These are phyloP conservation scores for Colletotrichum falcatum DNA, from an alignment of 2,329 filamentous ascomycete genomes.

Conservation along the genomic window DNA sequence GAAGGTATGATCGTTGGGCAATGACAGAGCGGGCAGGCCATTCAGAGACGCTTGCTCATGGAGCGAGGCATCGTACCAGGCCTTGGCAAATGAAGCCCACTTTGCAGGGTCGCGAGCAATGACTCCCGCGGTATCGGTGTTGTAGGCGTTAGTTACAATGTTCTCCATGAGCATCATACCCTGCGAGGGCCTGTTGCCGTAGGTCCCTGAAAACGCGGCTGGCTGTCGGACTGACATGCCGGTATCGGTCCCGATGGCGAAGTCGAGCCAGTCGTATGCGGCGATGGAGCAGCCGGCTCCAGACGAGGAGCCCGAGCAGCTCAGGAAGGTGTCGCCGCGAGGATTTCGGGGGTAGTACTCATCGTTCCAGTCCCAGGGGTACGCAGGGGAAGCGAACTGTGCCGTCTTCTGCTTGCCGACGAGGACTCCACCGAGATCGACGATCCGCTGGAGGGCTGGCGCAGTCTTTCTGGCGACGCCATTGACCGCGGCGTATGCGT, in stretches of 20 bases:
- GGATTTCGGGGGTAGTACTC: constrained; percentile 57
- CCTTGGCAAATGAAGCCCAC: constrained; percentile 52
- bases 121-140: constrained; percentile 47
- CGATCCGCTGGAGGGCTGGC: constrained; percentile 63
- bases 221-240: constrained; percentile 46
- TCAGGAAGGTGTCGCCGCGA: constrained; percentile 60
- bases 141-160: constrained; percentile 45
- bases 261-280: constrained; percentile 48
- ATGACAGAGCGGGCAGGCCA: constrained; percentile 50
- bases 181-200: constrained; percentile 47
- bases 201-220: constrained; percentile 46
- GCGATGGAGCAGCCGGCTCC: constrained; percentile 47
- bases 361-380: constrained; percentile 60
- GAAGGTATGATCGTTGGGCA: constrained; percentile 50
- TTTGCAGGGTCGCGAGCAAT: constrained; percentile 44
- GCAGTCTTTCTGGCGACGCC: constrained; percentile 59
- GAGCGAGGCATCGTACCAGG: constrained; percentile 52
- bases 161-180: constrained; percentile 44
- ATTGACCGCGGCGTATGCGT: constrained; percentile 68
- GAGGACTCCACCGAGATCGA: constrained; percentile 69
- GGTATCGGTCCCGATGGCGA: constrained; percentile 43
- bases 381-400: constrained; percentile 56
- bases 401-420: constrained; percentile 66
- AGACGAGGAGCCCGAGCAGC: constrained; percentile 45
- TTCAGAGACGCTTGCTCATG: constrained; percentile 51